These are phyloP conservation scores for Cladosporium sp. DNA, from an alignment of 2,329 filamentous ascomycete genomes.

Conservation along the genomic window DNA sequence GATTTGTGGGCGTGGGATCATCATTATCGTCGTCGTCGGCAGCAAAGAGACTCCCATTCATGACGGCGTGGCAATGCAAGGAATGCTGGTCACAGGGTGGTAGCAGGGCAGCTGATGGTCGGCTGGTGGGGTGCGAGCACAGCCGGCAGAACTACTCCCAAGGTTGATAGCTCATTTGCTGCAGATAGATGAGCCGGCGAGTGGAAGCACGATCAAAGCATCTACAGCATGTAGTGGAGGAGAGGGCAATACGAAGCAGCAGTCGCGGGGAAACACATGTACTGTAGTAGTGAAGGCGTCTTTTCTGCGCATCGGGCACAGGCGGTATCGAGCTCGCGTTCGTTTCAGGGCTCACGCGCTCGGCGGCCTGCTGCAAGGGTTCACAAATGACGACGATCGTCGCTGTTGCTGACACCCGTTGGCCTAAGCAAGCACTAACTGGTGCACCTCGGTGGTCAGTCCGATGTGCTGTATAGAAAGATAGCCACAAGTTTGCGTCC, in stretches of 20 bases:
- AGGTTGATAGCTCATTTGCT: not conserved
- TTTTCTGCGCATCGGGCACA: slow-evolving; percentile 3
- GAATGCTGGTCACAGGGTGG: slow-evolving; percentile 7
- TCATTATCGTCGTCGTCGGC: slow-evolving; percentile 9
- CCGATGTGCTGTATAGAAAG: not conserved
- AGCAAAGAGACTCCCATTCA: slow-evolving; percentile 5
- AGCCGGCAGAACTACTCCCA: not conserved
- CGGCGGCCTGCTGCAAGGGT: not conserved
- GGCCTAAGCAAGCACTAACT: not conserved
- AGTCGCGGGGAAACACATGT: not conserved
- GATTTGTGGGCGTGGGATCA: not conserved
- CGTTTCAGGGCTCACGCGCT: too few relatives aligned
- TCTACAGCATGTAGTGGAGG: too few relatives aligned
- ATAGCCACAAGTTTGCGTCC: too few relatives aligned
- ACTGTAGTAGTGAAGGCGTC: not conserved
- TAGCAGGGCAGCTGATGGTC: not conserved
- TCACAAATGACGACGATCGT: not conserved
- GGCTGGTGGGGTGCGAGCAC: slow-evolving; percentile 8
- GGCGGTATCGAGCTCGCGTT: too few relatives aligned
- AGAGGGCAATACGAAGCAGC: too few relatives aligned
- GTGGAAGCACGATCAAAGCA: not conserved
- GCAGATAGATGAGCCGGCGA: not conserved
- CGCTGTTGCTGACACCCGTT: not conserved
- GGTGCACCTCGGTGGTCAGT: not conserved
- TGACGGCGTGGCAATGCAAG: slow-evolving; percentile 2